These are phyloP conservation scores for Crithidia bombi DNA, from an alignment of 208 protist species.

Conservation along the genomic window DNA sequence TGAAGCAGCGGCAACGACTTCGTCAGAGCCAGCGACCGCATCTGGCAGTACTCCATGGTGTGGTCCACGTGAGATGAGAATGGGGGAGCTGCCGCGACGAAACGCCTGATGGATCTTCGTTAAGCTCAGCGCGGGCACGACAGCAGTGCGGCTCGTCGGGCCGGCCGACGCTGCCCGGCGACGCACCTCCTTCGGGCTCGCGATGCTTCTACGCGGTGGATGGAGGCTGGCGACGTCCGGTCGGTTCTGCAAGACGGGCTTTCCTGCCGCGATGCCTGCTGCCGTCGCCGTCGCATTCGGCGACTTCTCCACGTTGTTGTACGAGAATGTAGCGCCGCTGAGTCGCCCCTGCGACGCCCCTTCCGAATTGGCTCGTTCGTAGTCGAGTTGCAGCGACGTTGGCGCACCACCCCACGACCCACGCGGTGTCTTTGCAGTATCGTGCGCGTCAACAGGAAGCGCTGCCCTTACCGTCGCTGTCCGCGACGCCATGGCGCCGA, in stretches of 20 bases:
- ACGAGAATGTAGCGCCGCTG: not conserved
- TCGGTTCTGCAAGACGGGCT: not conserved
- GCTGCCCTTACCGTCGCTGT: not conserved
- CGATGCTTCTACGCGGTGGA: not conserved
- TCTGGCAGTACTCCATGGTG: not conserved
- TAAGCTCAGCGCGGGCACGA: slow-evolving; percentile 3
- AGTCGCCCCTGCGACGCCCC: not conserved
- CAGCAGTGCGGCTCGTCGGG: not conserved
- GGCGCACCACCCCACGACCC: slow-evolving; percentile 1
- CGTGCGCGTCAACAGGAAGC: not conserved
- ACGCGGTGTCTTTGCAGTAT: not conserved
- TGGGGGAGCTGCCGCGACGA: not conserved
- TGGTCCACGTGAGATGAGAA: not conserved
- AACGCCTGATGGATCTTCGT: slow-evolving; percentile 4
- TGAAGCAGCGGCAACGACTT: too few species aligned
- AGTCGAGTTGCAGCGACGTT: slow-evolving; percentile 2
- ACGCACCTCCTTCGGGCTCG: slow-evolving; percentile 4
- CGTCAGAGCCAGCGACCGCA: not conserved
- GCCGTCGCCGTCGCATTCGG: not conserved
- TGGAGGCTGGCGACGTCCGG: not conserved
- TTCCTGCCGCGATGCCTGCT: not conserved
- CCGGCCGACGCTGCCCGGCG: slow-evolving; percentile 3
- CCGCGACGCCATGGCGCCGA: not conserved
- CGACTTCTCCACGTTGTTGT: not conserved
- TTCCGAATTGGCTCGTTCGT: not conserved